Conservation (phyloP, 306 rosid genomes). For the Quercus ilex region DNA sequence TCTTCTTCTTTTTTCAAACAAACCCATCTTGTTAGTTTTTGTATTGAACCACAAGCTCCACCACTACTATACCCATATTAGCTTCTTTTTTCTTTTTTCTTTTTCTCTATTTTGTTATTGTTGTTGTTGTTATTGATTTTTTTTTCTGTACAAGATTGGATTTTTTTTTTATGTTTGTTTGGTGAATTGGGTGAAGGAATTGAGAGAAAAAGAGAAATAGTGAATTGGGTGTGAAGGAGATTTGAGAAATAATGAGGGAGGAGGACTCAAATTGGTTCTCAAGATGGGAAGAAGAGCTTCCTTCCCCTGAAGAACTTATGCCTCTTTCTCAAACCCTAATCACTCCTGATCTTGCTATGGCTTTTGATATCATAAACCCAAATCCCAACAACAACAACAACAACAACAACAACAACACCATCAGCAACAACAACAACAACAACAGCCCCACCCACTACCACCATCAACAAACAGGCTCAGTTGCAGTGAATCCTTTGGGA, state of each 20-base stretch:
- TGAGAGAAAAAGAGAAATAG: background rate
- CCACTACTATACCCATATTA: background rate
- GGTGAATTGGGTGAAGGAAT: background rate
- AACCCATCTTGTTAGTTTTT: too few relatives aligned
- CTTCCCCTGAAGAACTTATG: constrained; percentile 76
- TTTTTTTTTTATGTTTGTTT: too few relatives aligned
- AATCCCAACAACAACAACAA: constrained; percentile 28
- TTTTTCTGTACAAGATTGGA: background rate
- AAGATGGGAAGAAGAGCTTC: constrained; percentile 86
- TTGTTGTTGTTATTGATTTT: background rate
- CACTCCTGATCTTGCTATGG: constrained; percentile 89
- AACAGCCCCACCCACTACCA: constrained; percentile 17
- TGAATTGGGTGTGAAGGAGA: constrained; percentile 20
- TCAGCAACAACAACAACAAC: constrained; percentile 25
- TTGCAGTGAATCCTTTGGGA: constrained; percentile 12
- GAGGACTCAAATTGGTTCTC: constrained; percentile 91
- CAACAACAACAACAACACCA: constrained; percentile 9
- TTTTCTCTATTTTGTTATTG: background rate
- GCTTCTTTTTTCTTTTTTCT: background rate
- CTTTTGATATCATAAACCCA: constrained; percentile 75
- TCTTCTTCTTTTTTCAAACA: background rate
- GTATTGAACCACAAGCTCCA: too few relatives aligned
- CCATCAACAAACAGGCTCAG: background rate
- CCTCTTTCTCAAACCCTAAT: constrained; percentile 96
- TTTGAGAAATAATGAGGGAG: constrained; percentile 63